Conservation (phyloP, 495 filamentous ascomycete genomes). For the Penicillium chermesinum region DNA sequence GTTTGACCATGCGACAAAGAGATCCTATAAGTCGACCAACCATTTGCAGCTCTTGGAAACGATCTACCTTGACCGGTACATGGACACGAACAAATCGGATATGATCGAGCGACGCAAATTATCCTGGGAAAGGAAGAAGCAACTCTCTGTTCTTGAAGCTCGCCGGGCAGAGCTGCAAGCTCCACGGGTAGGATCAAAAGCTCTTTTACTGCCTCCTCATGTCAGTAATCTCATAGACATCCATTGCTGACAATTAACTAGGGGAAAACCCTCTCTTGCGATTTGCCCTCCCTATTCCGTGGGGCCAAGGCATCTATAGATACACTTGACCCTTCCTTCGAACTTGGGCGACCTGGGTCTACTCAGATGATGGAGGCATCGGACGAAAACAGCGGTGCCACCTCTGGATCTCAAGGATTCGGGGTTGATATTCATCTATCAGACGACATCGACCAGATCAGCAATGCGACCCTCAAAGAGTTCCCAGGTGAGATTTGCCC, state of each 20-base stretch:
- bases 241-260: conserved; percentile 3
- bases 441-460: neutral
- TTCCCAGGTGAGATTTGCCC: conserved; percentile 29
- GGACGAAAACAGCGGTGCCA: neutral
- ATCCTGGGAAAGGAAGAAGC: conserved; percentile 69
- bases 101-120: conserved; percentile 58
- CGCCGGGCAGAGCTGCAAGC: conserved; percentile 43
- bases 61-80: conserved; percentile 86
- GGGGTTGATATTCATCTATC: neutral
- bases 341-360: neutral
- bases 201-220: neutral
- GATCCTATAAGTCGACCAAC: conserved; percentile 69
- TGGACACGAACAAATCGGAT: conserved; percentile 58
- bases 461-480: conserved; percentile 28
- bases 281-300: neutral
- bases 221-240: neutral
- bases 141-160: conserved; percentile 51
- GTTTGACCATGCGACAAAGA: conserved; percentile 55
- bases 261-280: conserved; percentile 24
- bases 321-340: neutral
- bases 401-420: neutral
- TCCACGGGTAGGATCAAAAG: conserved; percentile 33
- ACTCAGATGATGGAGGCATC: neutral
- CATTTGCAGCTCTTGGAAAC: conserved; percentile 68
- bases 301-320: neutral